Evolutionary conservation across 768 basidiomycete genomes (phyloP), one percentile per base, ranked within the genome.

Genomic region (Naganishia friedmannii): DNA sequence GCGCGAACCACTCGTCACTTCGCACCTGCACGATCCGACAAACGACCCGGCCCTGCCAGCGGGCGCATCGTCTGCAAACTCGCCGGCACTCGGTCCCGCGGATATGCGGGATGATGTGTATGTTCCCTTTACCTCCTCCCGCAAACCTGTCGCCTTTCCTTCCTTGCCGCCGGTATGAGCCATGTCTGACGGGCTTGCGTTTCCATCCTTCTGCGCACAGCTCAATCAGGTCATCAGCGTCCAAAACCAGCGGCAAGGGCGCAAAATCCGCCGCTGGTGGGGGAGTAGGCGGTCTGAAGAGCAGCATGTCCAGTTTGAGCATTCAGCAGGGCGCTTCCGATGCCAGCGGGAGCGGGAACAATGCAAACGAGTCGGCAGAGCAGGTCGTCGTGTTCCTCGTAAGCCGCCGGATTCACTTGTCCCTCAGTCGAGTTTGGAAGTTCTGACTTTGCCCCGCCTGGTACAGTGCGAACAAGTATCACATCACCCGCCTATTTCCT

Each of bases 401-500:
- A 70, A 72, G 80, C 76, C 5, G 31, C 9, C 42, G 9, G 8
- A 57, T 58, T 4, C 31, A 15, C 45, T 42, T 23, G 10, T 17
- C 17, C 48, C 60, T 42, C 26, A 15, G 31, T 12, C n/a, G 28
- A 32, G n/a, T 3, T 28, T 29, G 23, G 46, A 48, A 29, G 6
- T 1, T 3, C 19, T 48, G 26, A 1, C n/a, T 45, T 17, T 28
- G 23, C 12, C 12, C n/a, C 48, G n/a, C n/a, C 29, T 23, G 13
- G 9, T 12, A 4, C 23, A 72, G 82, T 95, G 93, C 17, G 94
- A 96, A 80, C 94, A 96, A 81, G 88, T 97, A 56, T 96, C 91
- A 1, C 96, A 99, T 82, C 96, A 99, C 76, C 96, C 96, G 0
- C 96, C 96, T 2, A 87, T 97, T 34, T 95, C 92, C 0, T 88